Evolutionary conservation across 331 rosid genomes (phyloP).

Genomic region (Acacia concinna): DNA sequence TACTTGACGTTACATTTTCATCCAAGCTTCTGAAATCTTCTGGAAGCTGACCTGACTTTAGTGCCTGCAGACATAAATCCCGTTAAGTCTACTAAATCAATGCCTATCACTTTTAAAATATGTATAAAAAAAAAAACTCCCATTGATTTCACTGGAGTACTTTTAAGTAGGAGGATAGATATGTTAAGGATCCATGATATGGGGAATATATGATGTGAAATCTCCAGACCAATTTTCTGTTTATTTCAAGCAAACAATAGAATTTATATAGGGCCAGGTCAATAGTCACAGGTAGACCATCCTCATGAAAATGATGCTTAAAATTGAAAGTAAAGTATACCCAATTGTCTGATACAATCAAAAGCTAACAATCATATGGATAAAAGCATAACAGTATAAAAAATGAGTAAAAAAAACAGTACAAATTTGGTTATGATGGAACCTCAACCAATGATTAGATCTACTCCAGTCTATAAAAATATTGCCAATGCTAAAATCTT

Average conservation of each 20-base stretch:
- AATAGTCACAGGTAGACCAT: background rate
- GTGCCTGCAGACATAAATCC: conserved; percentile 57
- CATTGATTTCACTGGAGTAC: background rate
- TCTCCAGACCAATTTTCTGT: background rate
- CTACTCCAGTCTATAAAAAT: no score
- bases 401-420: no score
- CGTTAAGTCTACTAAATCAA: conserved; percentile 19
- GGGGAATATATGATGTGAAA: background rate
- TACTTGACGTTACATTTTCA: conserved; percentile 43
- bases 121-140: background rate
- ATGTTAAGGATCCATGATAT: background rate
- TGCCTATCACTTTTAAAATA: background rate
- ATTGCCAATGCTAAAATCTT: no score
- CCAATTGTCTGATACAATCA: background rate
- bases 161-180: background rate
- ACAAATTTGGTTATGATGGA: no score
- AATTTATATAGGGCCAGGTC: background rate
- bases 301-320: background rate
- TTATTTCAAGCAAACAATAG: background rate
- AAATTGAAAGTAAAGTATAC: no score
- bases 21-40: conserved; percentile 57
- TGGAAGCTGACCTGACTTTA: conserved; percentile 91
- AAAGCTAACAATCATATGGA: no score
- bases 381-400: no score
- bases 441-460: no score